Evolutionary conservation across 176 grass and related monocot species (phyloP).

Genomic region (Eremochloa ophiuroides): DNA sequence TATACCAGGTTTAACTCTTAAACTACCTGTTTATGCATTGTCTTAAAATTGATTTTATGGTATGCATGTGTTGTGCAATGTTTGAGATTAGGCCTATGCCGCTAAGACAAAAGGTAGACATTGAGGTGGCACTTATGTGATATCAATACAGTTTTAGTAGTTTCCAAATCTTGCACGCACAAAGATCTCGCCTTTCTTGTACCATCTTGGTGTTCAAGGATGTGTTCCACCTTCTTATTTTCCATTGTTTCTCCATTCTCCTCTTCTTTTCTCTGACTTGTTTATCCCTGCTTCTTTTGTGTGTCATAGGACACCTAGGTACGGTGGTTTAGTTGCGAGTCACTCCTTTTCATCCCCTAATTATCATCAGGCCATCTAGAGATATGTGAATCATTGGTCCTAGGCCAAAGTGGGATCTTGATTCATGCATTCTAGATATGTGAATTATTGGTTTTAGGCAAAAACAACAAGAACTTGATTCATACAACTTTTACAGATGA

Average conservation of each 20-base stretch:
- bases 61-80: neutral
- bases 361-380: neutral
- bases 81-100: neutral
- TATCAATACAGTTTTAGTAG: neutral
- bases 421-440: neutral
- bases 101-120: accelerated
- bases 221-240: neutral
- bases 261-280: neutral
- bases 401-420: neutral
- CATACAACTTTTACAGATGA: too few species aligned
- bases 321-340: neutral
- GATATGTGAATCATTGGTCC: neutral
- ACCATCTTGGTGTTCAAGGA: neutral
- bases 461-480: neutral
- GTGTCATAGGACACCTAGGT: neutral
- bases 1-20: neutral
- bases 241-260: neutral
- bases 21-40: neutral
- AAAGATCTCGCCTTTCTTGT: neutral
- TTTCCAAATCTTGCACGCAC: neutral
- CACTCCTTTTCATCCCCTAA: neutral
- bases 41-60: neutral
- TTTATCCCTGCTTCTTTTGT: neutral
- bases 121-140: neutral
- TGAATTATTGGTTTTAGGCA: neutral